Evolutionary conservation across 352 stramenopile species (phyloP), one percentile per base, ranked within the genome.

Genomic region (Globisporangium orthogonon): DNA sequence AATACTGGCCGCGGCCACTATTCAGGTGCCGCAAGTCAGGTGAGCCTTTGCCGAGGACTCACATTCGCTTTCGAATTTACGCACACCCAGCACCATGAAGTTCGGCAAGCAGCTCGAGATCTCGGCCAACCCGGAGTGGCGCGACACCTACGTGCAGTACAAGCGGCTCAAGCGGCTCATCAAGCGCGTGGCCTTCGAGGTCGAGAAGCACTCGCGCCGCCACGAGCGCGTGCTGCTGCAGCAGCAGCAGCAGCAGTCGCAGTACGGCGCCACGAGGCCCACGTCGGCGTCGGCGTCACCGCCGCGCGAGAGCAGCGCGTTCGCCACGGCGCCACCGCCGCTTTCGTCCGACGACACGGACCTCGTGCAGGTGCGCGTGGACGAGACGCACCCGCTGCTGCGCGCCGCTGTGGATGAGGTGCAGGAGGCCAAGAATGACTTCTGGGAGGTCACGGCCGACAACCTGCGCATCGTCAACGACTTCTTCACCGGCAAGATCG

Each of bases 31-130:
- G 23, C 23, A 23, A 23, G 23, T 23, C 23, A 23, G 23, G 23
- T 23, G 23, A 23, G 23, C 23, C 23, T 23, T 23, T 23, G 23
- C 23, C 23, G 23, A 23, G 23, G 33, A 9, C 33, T 37, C 33
- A 37, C 33, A 11, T 9, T 37, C 6, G 10, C 37, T 17, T 13
- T 43, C 37, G 37, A 43, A 43, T 23, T 23, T 23, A 23, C 23
- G 37, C 37, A 17, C 37, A 10, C 4, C 11, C 35, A 11, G 11
- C n/a, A 30, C 53, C 60, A 97, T 97, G 89, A 97, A 97, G 74
- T 97, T 96, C 72, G 89, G 89, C 72, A 97, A 96, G 72, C 87
- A 96, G 67, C 79, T 97, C 31, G 83, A 97, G 78, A 83, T 93
- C 54, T 91, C 79, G 57, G 86, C 82, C 17, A 94, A 93, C 57